Percentiles rank a stretch among this genome's conserved stretches.
These are phyloP conservation scores for Balakata baccata DNA, from an alignment of 345 rosid species.

Conservation along the genomic window DNA sequence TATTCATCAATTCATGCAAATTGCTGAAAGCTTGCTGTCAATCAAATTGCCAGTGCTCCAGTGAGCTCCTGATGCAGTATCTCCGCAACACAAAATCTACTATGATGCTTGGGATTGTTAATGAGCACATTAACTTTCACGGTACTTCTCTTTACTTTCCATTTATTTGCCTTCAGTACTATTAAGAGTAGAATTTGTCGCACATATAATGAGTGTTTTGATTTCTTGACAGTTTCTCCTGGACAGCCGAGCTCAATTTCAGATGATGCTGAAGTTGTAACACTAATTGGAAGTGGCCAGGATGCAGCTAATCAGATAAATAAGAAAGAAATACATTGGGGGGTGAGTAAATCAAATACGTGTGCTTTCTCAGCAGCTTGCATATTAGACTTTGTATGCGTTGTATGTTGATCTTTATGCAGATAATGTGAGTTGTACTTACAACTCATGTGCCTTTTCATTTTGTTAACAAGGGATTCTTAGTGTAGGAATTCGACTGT, in stretches of 20 bases:
- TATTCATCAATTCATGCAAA: neutral
- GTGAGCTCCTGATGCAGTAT: constrained; percentile 86
- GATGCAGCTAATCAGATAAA: constrained; percentile 67
- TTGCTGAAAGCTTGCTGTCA: constrained; percentile 17
- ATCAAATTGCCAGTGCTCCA: constrained; percentile 65
- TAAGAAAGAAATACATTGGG: constrained; percentile 86
- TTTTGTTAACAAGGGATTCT: neutral
- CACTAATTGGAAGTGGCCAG: constrained; percentile 66
- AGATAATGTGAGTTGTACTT: neutral
- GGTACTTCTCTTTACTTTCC: constrained; percentile 40
- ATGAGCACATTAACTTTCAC: constrained; percentile 85
- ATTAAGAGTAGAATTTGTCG: neutral
- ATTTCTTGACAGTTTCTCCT: constrained; percentile 66
- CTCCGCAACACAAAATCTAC: constrained; percentile 75
- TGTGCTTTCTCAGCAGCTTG: neutral
- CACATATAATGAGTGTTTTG: constrained; percentile 11
- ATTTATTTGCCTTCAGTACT: neutral
- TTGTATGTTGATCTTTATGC: neutral
- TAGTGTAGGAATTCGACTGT: neutral
- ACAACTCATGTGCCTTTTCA: neutral
- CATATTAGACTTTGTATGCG: neutral
- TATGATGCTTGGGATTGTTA: constrained; percentile 79
- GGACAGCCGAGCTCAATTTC: constrained; percentile 80
- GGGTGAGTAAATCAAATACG: constrained; percentile 46
- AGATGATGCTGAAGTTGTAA: constrained; percentile 80